Evolutionary conservation across 176 grass and related monocot species (phyloP), one percentile per base, ranked within the genome.

Genomic region (Carex myosuroides): DNA sequence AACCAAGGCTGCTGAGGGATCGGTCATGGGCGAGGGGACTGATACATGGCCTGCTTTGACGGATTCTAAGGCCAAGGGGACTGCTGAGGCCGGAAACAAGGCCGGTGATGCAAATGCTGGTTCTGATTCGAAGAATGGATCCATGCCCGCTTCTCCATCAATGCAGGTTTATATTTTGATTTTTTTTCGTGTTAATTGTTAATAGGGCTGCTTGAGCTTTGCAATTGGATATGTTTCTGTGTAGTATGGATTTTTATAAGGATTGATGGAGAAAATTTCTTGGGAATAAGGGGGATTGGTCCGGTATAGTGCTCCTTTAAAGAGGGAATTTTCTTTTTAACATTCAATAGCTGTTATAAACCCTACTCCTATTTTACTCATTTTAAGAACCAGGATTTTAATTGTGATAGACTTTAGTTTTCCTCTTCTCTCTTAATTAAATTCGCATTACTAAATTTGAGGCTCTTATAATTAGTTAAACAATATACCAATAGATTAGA

Each of bases 111-210:
- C 5, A 29, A 69, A 83, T 83, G 62, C 13, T 39, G 41, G 41
- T 22, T 83, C 62, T 2, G 81, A 83, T 68, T 55, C 22, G 81
- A 69, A 83, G 62, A 44, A 83, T 68, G 81, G 41, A 69, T 83
- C 81, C 17, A 18, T 83, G 62, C 81, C 81, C 46, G 16, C 81
- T 83, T 83, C 81, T 33, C 60, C 81, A 26, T 66, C 81, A 83
- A 83, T 83, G 81, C 81, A 69, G 81, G 81, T 83, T 24, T 14
- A 66, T 55, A 18, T 55, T 17, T 22, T 64, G 11, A 29, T 8
- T 63, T 54, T 44, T 44, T 64, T 20, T 50, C 3, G 22, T 83
- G 81, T 64, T 68, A 83, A 64, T 83, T 83, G 57, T 13, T 65
- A 52, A 29, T 69, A 35, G 21, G 44, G 44, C 5, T 29, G 12